phyloP scores from a whole-genome alignment of 352 stramenopile genomes.

The Phytophthora kernoviae region DNA sequence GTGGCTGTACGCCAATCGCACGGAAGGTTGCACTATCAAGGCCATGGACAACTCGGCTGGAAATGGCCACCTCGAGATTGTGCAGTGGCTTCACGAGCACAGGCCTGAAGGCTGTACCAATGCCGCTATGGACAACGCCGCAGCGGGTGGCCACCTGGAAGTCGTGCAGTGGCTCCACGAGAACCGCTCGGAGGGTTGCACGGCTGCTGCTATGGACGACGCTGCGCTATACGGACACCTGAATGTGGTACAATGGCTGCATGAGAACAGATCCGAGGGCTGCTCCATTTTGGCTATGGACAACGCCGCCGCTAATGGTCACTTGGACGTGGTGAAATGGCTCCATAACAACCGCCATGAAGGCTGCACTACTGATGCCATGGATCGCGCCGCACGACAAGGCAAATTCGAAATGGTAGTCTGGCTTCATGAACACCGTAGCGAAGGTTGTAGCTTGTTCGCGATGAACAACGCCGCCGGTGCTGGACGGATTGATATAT shows the following conservation, averaged over 20 bases:
- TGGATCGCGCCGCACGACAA: constrained; percentile 36
- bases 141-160: constrained; percentile 46
- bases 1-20: constrained; percentile 26
- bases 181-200: constrained; percentile 35
- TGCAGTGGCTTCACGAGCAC: constrained; percentile 13
- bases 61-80: constrained; percentile 5
- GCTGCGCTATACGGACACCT: constrained; percentile 23
- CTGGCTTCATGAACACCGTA: constrained; percentile 33
- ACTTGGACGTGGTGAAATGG: constrained; percentile 37
- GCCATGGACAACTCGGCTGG: constrained; percentile 37
- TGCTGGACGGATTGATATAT: constrained; percentile 30
- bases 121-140: constrained; percentile 27
- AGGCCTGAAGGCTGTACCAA: constrained; percentile 24
- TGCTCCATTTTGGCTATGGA: constrained; percentile 22
- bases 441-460: constrained; percentile 28
- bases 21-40: constrained; percentile 27
- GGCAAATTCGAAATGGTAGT: constrained; percentile 39
- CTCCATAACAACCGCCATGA: constrained; percentile 25
- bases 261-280: constrained; percentile 18
- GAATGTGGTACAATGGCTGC: constrained; percentile 11
- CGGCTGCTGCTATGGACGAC: constrained; percentile 23
- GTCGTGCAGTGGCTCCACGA: constrained; percentile 60
- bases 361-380: constrained; percentile 29
- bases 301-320: constrained; percentile 26
- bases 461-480: constrained; percentile 31